phyloP scores from a whole-genome alignment of 306 rosid species.

The Prunus mume region DNA sequence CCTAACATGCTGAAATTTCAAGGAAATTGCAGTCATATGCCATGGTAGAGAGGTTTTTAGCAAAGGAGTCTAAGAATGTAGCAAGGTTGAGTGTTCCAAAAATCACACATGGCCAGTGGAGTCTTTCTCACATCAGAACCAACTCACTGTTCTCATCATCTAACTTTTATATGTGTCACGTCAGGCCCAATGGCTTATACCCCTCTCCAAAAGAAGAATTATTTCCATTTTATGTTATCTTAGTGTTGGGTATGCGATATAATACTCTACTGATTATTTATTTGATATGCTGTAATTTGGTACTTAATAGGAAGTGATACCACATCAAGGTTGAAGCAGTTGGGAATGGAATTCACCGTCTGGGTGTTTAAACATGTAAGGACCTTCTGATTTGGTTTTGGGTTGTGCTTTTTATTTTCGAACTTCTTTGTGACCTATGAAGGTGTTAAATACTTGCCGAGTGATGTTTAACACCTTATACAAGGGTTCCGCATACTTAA shows the following conservation, averaged over 20 bases:
- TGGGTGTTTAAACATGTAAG: constrained; percentile 99
- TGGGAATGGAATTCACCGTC: constrained; percentile 97
- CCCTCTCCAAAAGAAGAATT: background rate
- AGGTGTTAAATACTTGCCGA: background rate
- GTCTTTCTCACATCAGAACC: background rate
- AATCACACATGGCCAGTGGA: background rate
- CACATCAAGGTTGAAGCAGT: constrained; percentile 87
- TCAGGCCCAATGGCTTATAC: background rate
- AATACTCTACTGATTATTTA: background rate
- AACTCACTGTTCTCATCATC: background rate
- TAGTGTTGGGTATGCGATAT: constrained; percentile 5
- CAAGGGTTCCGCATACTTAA: too few relatives aligned
- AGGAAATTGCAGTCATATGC: background rate
- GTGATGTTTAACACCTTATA: background rate
- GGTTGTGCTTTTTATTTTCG: constrained; percentile 5
- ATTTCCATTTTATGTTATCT: background rate
- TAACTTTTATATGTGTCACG: background rate
- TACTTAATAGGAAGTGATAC: constrained; percentile 66
- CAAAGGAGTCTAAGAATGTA: background rate
- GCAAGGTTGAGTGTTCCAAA: background rate
- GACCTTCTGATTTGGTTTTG: constrained; percentile 23
- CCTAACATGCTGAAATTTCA: background rate
- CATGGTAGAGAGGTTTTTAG: background rate
- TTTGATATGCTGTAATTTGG: constrained; percentile 27
- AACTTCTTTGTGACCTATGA: background rate